Base-by-base conservation (phyloP, 495 filamentous ascomycete genomes). In the Bryoglossum gracile region DNA sequence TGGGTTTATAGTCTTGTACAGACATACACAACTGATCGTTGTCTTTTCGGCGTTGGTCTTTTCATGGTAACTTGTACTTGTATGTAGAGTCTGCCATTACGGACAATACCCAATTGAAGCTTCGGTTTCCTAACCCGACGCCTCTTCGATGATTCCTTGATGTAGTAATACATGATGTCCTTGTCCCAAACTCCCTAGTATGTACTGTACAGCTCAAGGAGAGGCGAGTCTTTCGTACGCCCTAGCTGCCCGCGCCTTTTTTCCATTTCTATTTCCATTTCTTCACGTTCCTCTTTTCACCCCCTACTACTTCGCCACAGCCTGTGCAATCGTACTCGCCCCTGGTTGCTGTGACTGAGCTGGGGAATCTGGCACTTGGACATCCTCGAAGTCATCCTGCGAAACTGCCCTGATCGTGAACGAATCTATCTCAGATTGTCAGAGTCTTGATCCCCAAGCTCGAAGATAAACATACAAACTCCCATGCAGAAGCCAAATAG, bases 361-460 rank as follows among this genome's bases (percentile, higher is more conserved):
- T 37, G 84, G 83, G 5, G 76, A 71, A 60, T 85, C 83, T 40
- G 91, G 89, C 35, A 94, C 81, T 58, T 80, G 78, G 46, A 99
- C 89, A 62, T 99, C 92, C 57, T 91, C 87, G 76, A 99, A 99
- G 51, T 99, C 89, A 65, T 99, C 92, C 68, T 97, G 94, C 28
- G 89, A 83, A 61, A 99, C 82, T 19, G 85, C 89, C 43, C 70
- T 74, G 62, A 99, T 85, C 8, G 92, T 97, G 67, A 84, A 97
- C 43, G 79, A 68, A 62, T 95, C 92, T 98, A 50, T 43, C 9
- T 45, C 6, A 22, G 0, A 22, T 8, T 4, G n/a, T 50, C 21
- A 58, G 42, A 22, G 21, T 14, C 28, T 4, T 18, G 9, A 42
- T 5, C 28, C n/a, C 14, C 16, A 39, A 21, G 46, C 40, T 32